phyloP scores from a whole-genome alignment of 192 early-diverging fungal genomes.

The Linnemannia exigua region DNA sequence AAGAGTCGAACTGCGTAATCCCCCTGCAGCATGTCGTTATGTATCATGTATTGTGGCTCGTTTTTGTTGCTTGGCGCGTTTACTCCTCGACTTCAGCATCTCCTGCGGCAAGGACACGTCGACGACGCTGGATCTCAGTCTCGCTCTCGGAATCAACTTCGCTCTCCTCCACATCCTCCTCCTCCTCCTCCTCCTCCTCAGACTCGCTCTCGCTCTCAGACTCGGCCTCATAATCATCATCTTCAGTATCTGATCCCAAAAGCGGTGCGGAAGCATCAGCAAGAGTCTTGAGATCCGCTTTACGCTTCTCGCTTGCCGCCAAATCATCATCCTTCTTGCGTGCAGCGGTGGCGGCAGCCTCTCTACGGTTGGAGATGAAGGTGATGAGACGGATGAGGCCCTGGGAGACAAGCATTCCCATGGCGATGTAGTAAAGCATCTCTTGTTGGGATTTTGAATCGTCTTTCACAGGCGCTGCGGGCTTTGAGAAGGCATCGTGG shows the following conservation, averaged over 20 bases:
- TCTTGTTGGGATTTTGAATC: slow-evolving; percentile 25
- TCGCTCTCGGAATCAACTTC: slow-evolving; percentile 17
- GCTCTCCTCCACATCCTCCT: slow-evolving; percentile 13
- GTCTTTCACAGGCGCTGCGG: neutral
- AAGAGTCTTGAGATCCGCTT: neutral
- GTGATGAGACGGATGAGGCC: slow-evolving; percentile 49
- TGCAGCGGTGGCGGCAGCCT: slow-evolving; percentile 32
- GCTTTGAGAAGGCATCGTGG: neutral
- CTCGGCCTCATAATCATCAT: slow-evolving; percentile 51
- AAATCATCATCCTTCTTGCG: slow-evolving; percentile 41
- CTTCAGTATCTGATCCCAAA: slow-evolving; percentile 42
- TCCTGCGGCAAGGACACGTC: slow-evolving; percentile 26
- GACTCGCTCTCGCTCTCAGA: slow-evolving; percentile 10
- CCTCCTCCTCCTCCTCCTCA: slow-evolving; percentile 15
- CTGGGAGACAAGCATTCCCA: slow-evolving; percentile 54
- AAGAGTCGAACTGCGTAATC: neutral
- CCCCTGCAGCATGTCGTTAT: neutral
- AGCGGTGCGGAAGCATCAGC: slow-evolving; percentile 2
- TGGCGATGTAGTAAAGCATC: slow-evolving; percentile 47
- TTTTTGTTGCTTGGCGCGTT: neutral
- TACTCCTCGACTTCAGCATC: slow-evolving; percentile 39
- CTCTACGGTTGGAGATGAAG: slow-evolving; percentile 42
- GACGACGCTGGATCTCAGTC: slow-evolving; percentile 31
- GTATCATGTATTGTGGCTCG: neutral
- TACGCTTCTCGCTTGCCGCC: neutral